A percentile compares a stretch with the other conserved stretches of the same genome.
phyloP scores from a whole-genome alignment of 306 rosid genomes.

The Vicia sativa region DNA sequence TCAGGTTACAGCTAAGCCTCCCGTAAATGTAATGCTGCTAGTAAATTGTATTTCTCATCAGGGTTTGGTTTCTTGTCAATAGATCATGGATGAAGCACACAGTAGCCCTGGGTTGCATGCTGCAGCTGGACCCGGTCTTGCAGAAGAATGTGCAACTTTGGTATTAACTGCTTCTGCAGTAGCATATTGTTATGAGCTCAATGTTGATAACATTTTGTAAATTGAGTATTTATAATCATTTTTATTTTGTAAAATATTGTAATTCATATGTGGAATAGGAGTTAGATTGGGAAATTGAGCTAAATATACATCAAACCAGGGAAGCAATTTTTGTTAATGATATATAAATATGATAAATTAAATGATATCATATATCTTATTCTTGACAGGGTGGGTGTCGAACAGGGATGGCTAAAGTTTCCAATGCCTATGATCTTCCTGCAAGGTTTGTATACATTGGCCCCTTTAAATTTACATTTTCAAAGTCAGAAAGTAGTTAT shows the following conservation, averaged over 20 bases:
- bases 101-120: conserved; percentile 95
- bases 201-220: conserved; percentile 2
- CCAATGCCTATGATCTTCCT: conserved; percentile 92
- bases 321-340: conserved; percentile 31
- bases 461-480: conserved; percentile 8
- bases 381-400: conserved; percentile 93
- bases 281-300: conserved; percentile 25
- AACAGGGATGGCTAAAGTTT: conserved; percentile 97
- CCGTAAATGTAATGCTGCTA: conserved; percentile 15
- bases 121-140: conserved; percentile 98
- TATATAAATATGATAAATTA: conserved; percentile 30
- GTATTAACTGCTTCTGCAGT: conserved; percentile 46
- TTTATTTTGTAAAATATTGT: conserved; percentile 5
- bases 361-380: conserved; percentile 40
- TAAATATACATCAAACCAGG: conserved; percentile 18
- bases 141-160: conserved; percentile 92
- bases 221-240: conserved; percentile 16
- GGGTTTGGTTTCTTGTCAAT: conserved; percentile 41
- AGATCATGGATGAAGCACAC: conserved; percentile 96
- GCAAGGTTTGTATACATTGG: conserved; percentile 69
- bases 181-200: conserved; percentile 8
- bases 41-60: conserved; percentile 29
- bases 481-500: conserved; percentile 24
- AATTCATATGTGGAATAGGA: conserved; percentile 12
- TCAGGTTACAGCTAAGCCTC: conserved; percentile 30